A percentile compares a stretch with the other conserved stretches of the same genome.
These are phyloP conservation scores for Helicostylum pulchrum DNA, from an alignment of 192 early-diverging fungal species.

Conservation along the genomic window DNA sequence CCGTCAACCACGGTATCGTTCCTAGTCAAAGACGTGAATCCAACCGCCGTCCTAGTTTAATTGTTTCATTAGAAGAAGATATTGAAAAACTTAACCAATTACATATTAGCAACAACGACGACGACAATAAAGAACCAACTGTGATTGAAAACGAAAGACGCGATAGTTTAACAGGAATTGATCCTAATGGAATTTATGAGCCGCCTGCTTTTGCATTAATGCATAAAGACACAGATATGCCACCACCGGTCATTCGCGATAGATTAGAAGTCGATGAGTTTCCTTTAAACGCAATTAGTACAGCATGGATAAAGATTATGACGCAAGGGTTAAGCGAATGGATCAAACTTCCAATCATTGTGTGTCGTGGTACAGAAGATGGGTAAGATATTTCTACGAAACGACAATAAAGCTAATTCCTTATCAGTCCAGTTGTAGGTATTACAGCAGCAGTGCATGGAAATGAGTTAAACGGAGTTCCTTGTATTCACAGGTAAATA, in stretches of 20 bases:
- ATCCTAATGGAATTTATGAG: slow-evolving; percentile 47
- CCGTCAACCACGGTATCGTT: neutral
- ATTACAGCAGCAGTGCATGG: slow-evolving; percentile 87
- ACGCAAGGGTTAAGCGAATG: slow-evolving; percentile 65
- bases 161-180: slow-evolving; percentile 26
- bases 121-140: neutral
- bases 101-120: neutral
- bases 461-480: slow-evolving; percentile 90
- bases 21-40: neutral
- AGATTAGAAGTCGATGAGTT: slow-evolving; percentile 57
- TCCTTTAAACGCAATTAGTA: slow-evolving; percentile 46
- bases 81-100: neutral
- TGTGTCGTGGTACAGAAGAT: slow-evolving; percentile 25
- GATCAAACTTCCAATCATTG: slow-evolving; percentile 40
- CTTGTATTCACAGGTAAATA: slow-evolving; percentile 68
- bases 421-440: slow-evolving; percentile 26
- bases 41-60: neutral
- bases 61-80: neutral
- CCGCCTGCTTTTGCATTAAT: slow-evolving; percentile 43
- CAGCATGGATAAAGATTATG: slow-evolving; percentile 67
- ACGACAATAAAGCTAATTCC: neutral
- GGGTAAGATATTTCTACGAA: slow-evolving; percentile 18
- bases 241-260: slow-evolving; percentile 55
- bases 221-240: slow-evolving; percentile 55
- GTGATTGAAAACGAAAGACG: neutral